Evolutionary conservation across 345 rosid species (phyloP).

Genomic region (Populus pruinosa): DNA sequence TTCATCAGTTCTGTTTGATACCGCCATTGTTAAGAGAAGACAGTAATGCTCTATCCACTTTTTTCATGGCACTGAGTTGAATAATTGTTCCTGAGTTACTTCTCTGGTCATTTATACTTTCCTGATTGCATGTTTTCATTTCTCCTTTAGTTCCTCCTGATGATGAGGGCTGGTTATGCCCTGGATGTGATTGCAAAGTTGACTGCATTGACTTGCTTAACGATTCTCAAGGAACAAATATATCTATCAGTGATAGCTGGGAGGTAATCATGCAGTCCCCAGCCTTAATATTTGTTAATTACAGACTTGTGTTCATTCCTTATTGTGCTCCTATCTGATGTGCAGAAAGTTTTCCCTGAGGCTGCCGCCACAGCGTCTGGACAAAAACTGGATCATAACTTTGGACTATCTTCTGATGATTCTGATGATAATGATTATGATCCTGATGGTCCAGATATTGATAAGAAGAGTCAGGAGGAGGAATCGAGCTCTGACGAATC

Average conservation of each 20-base stretch:
- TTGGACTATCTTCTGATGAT: constrained; percentile 77
- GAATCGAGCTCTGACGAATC: constrained; percentile 64
- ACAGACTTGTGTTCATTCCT: background rate
- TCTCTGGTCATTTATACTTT: constrained; percentile 15
- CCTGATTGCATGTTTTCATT: constrained; percentile 13
- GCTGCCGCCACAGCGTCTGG: constrained; percentile 52
- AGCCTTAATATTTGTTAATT: background rate
- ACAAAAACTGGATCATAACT: constrained; percentile 44
- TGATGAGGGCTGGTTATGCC: constrained; percentile 96
- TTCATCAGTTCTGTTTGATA: constrained; percentile 84
- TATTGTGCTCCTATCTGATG: constrained; percentile 12
- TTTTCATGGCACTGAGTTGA: constrained; percentile 20
- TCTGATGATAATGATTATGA: constrained; percentile 77
- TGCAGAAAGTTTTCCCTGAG: constrained; percentile 93
- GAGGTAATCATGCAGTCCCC: constrained; percentile 50
- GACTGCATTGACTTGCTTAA: constrained; percentile 75
- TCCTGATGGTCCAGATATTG: constrained; percentile 44
- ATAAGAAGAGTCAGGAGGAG: constrained; percentile 42
- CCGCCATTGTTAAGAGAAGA: constrained; percentile 88
- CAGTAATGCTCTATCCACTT: constrained; percentile 48
- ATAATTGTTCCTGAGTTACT: constrained; percentile 8
- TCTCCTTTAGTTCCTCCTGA: constrained; percentile 77
- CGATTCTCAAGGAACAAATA: constrained; percentile 65
- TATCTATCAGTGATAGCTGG: constrained; percentile 65
- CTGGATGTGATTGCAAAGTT: constrained; percentile 87